phyloP scores from a whole-genome alignment of 1,284 basidiomycete genomes.

The Rhizoctonia solani region DNA sequence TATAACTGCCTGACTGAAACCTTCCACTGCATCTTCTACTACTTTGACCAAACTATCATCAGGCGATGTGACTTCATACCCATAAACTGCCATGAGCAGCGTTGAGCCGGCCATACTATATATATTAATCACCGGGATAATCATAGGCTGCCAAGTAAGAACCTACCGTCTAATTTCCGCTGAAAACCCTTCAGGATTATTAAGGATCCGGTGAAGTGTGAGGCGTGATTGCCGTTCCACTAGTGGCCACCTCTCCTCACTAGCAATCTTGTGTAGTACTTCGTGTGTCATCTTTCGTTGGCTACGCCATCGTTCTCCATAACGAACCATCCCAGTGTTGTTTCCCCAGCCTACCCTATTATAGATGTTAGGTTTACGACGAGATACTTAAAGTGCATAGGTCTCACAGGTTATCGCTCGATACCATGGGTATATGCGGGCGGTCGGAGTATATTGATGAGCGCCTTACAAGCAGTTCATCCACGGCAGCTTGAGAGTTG shows the following conservation, averaged over 20 bases:
- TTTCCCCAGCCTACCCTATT: neutral
- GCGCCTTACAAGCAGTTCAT: conserved; percentile 35
- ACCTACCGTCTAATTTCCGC: neutral
- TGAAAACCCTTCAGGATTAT: neutral
- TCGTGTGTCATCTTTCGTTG: neutral
- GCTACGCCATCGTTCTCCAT: neutral
- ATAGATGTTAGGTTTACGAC: neutral
- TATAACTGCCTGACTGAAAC: neutral
- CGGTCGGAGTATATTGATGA: conserved; percentile 33
- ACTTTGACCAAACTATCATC: neutral
- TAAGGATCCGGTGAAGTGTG: neutral
- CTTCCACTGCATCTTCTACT: neutral
- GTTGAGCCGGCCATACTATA: neutral
- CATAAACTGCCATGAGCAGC: neutral
- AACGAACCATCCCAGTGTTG: neutral
- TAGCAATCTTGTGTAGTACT: neutral
- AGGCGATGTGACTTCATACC: neutral
- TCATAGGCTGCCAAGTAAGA: neutral
- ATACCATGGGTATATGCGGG: conserved; percentile 12
- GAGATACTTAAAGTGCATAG: neutral
- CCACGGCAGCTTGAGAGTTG: conserved; percentile 26
- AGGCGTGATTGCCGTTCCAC: neutral
- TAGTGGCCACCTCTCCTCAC: neutral
- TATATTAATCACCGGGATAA: neutral
- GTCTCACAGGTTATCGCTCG: conserved; percentile 5